phyloP scores from a whole-genome alignment of 345 rosid genomes.

The Geranium rotundifolium region DNA sequence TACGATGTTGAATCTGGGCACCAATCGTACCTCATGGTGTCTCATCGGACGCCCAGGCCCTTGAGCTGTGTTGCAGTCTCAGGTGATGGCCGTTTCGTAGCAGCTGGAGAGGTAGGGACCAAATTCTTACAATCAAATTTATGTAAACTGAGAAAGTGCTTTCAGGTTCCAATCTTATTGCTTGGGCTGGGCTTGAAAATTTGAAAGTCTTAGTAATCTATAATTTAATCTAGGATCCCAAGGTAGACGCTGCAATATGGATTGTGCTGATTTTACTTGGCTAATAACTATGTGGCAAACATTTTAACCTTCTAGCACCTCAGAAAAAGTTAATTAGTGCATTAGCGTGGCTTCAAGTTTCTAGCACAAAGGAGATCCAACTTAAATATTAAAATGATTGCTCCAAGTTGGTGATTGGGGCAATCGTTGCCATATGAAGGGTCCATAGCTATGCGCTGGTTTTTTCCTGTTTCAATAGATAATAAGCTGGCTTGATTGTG shows the following conservation, averaged over 20 bases:
- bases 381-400: too few species aligned
- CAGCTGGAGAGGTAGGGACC: conserved; percentile 58
- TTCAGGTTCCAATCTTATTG: background rate
- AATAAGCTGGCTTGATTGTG: background rate
- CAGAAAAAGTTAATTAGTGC: background rate
- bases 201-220: background rate
- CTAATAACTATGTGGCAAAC: too few species aligned
- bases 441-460: too few species aligned
- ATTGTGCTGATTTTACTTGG: background rate
- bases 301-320: too few species aligned
- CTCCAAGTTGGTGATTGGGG: too few species aligned
- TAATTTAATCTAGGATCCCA: too few species aligned
- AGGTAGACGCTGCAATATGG: background rate
- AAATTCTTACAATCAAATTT: background rate
- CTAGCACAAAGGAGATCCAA: background rate
- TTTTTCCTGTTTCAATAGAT: background rate
- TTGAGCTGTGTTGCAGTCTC: conserved; percentile 57
- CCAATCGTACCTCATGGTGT: conserved; percentile 54
- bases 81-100: conserved; percentile 49
- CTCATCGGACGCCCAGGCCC: conserved; percentile 56
- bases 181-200: background rate
- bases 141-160: too few species aligned
- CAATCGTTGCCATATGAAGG: too few species aligned
- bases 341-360: background rate
- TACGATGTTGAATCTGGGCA: conserved; percentile 36